Base-by-base conservation (phyloP, 257 asterid genomes). In the Coffea canephora region DNA sequence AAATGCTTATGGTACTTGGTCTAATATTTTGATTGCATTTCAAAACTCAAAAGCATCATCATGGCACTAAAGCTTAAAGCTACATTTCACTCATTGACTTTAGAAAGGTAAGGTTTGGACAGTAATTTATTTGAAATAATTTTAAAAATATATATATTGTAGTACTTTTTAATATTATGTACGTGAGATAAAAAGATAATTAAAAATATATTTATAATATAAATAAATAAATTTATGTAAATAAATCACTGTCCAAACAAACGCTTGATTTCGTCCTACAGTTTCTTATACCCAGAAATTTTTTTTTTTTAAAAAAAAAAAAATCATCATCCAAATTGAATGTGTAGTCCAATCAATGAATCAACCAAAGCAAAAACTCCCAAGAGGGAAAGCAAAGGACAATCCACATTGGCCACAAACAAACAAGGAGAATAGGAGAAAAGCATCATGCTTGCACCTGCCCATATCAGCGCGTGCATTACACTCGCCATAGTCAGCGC, bases 401-500 rank as follows among this genome's bases (percentile, higher is more conserved):
- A 25, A 64, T 0, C 34, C 12, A 34, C 18, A 13, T 14, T 13
- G 14, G 1, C 3, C 9, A 6, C 1, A 19, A 23, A 19, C 23
- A 8, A 61, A 61, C 0, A 21, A 61, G n/a, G 19, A 8, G 31
- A 0, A 39, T 39, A 2, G 43, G 31, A 61, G 34, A 7, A 23
- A 5, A 39, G 43, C 13, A 50, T 50, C 13, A 50, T 50, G 18
- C 5, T 0, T 1, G 21, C 0, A 6, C 4, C 13, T 21, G 13
- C 3, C 23, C 21, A 21, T 31, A 3, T 19, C 34, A 13, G 70
- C 31, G 70, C 50, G 0, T 75, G 69, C 0, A 19, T 21, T 61
- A 64, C 91, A 87, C 88, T 79, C 83, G 75, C 78, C 74, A 78
- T 57, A 61, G 50, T 72, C 76, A 85, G 89, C 88, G 85, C 89